A percentile compares a stretch with the other conserved stretches of the same genome.
Evolutionary conservation across 2,329 filamentous ascomycete genomes (phyloP).

Genomic region (Cladosporium sp.): DNA sequence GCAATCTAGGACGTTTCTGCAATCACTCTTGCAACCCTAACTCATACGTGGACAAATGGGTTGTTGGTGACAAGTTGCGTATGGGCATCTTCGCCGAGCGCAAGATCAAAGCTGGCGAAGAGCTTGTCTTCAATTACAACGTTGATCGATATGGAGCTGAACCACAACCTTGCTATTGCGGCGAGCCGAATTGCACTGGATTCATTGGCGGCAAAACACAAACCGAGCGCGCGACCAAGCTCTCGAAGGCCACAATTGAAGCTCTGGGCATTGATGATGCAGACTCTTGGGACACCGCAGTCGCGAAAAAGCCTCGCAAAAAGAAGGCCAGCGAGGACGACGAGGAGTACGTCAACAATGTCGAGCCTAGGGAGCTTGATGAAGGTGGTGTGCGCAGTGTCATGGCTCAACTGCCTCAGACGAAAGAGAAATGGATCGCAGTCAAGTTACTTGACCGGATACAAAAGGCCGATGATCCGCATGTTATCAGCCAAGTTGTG

Average conservation of each 20-base stretch:
- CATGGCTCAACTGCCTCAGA: constrained; percentile 95
- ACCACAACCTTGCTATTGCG: constrained; percentile 95
- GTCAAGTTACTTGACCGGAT: constrained; percentile 90
- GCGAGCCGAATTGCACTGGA: constrained; percentile 87
- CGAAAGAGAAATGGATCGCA: constrained; percentile 98
- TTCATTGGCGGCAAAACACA: constrained; percentile 98
- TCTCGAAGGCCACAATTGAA: constrained; percentile 85
- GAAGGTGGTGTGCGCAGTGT: constrained; percentile 86
- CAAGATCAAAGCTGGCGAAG: constrained; percentile 79
- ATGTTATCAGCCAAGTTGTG: constrained; percentile 80
- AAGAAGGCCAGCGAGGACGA: constrained; percentile 90
- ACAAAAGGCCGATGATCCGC: constrained; percentile 79
- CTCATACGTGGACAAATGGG: constrained; percentile 99
- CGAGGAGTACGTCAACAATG: constrained; percentile 89
- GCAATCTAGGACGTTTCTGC: constrained; percentile 93
- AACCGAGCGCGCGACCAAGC: constrained; percentile 88
- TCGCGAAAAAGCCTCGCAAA: constrained; percentile 85
- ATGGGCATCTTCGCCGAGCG: constrained; percentile 98
- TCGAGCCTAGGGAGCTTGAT: constrained; percentile 73
- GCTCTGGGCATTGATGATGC: constrained; percentile 91
- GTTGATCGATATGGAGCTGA: constrained; percentile 97
- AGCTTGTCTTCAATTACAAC: constrained; percentile 99
- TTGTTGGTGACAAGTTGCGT: constrained; percentile 91
- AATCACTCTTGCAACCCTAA: constrained; percentile 99
- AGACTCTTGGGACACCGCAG: constrained; percentile 85